Evolutionary conservation across 768 basidiomycete genomes (phyloP).

Genomic region (Podaxis sp.): DNA sequence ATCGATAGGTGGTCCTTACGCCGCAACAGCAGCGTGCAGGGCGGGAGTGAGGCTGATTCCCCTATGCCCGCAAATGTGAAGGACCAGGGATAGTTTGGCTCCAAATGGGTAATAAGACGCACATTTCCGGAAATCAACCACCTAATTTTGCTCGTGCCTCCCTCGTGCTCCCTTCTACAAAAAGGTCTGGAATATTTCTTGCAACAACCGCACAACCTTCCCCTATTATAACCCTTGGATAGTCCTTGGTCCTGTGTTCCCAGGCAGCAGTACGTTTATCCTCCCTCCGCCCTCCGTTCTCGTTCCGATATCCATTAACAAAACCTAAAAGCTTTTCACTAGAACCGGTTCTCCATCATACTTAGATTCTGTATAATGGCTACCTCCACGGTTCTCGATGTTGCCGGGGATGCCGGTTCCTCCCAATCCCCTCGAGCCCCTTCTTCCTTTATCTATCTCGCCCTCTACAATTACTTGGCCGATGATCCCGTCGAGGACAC

Average conservation of each 20-base stretch:
- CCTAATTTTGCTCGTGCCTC: constrained; percentile 9
- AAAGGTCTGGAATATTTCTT: constrained; percentile 4
- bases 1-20: constrained; percentile 4
- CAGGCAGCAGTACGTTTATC: constrained; percentile 8
- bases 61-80: constrained; percentile 12
- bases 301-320: constrained; percentile 4
- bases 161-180: constrained; percentile 11
- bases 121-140: constrained; percentile 1
- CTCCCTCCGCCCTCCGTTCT: constrained; percentile 1
- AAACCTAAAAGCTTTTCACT: neutral
- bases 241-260: neutral
- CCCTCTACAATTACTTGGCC: constrained; percentile 1
- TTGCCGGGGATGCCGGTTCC: constrained; percentile 1
- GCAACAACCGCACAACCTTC: neutral
- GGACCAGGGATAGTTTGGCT: constrained; percentile 3
- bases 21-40: constrained; percentile 4
- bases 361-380: constrained; percentile 7
- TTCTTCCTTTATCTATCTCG: constrained; percentile 12
- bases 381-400: constrained; percentile 1
- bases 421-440: neutral
- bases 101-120: constrained; percentile 8
- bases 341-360: constrained; percentile 8
- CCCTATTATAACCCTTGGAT: constrained; percentile 1
- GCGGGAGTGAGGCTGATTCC: constrained; percentile 4
- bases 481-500: neutral